Percentiles rank a stretch among this genome's conserved stretches.
Evolutionary conservation across 495 filamentous ascomycete species (phyloP).

Genomic region (Podospora australis): DNA sequence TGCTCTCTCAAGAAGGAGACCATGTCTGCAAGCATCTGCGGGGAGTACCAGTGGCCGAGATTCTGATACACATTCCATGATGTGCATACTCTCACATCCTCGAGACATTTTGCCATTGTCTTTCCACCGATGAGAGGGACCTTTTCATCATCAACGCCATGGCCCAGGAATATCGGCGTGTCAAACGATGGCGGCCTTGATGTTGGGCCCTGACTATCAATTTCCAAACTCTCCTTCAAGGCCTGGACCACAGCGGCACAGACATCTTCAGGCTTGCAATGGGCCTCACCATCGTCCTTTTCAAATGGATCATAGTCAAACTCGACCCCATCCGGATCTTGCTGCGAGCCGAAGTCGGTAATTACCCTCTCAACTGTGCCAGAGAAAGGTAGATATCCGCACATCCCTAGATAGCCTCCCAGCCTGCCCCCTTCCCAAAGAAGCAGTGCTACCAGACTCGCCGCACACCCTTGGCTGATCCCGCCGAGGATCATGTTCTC

Average conservation of each 20-base stretch:
- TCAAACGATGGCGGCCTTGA: constrained; percentile 5
- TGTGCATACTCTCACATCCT: constrained; percentile 28
- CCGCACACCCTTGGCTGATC: constrained; percentile 52
- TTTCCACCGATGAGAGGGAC: constrained; percentile 35
- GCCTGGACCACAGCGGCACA: constrained; percentile 14
- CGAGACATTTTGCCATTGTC: constrained; percentile 29
- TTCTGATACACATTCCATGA: constrained; percentile 40
- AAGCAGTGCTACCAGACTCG: constrained; percentile 31
- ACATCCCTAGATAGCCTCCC: constrained; percentile 44
- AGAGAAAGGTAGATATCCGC: constrained; percentile 49
- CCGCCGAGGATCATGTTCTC: constrained; percentile 42
- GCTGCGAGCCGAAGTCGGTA: constrained; percentile 2
- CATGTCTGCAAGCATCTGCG: constrained; percentile 43
- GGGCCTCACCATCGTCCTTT: constrained; percentile 16
- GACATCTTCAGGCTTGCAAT: constrained; percentile 13
- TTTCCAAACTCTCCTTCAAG: constrained; percentile 18
- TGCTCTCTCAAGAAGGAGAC: constrained; percentile 27
- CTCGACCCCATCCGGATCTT: constrained; percentile 13
- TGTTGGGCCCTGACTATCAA: constrained; percentile 3
- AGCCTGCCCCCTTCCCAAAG: constrained; percentile 31
- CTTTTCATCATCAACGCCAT: constrained; percentile 44
- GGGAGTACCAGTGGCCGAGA: constrained; percentile 49
- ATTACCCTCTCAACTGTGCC: constrained; percentile 18
- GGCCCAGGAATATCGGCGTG: constrained; percentile 44
- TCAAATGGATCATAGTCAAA: constrained; percentile 27